Base-by-base conservation (phyloP, 2,329 filamentous ascomycete species). In the Talaromyces funiculosus region DNA sequence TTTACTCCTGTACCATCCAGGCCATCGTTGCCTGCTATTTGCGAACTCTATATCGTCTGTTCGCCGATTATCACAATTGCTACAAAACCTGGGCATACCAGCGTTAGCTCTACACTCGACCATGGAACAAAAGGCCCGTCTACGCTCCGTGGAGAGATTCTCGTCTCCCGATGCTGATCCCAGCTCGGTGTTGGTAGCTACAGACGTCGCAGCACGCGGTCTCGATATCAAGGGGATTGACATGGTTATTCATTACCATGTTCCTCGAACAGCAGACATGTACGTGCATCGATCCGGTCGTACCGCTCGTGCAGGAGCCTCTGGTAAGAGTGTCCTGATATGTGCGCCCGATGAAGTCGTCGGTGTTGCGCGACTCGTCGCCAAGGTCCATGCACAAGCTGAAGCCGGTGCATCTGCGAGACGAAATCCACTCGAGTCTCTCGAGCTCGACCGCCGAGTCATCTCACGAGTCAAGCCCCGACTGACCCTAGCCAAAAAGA, bases 241-340 rank as follows among this genome's bases (percentile, higher is more conserved):
- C 67, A 82, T 96, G 14, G 89, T 99, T 16, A 79, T 99, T 18
- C 94, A 99, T 76, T 99, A 99, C 77, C 93, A 99, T 74, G 87
- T 97, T 0, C 94, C 94, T 1, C 89, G 92, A 61, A 82, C 91
- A 0, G 94, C 94, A 35, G 93, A 97, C 73, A 89, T 89, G 53
- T 99, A 99, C 71, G 92, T 99, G 14, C 94, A 99, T 72, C 87
- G 94, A 24, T 97, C 94, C 1, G 94, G 94, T 12, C 90, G 94
- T 65, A 97, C 94, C 0, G 94, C 94, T 1, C 90, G 94, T 69
- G 93, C 90, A 3, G 84, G 87, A 20, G 84, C 84, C 12, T 84
- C 83, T 0, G 94, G 94, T 38, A 84, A 90, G 37, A 96, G 90
- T 68, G 86, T 99, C 61, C 80, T 99, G 4, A 86, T 99, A 57